Evolutionary conservation across 768 basidiomycete species (phyloP).

Genomic region (Termitomyces heimii): DNA sequence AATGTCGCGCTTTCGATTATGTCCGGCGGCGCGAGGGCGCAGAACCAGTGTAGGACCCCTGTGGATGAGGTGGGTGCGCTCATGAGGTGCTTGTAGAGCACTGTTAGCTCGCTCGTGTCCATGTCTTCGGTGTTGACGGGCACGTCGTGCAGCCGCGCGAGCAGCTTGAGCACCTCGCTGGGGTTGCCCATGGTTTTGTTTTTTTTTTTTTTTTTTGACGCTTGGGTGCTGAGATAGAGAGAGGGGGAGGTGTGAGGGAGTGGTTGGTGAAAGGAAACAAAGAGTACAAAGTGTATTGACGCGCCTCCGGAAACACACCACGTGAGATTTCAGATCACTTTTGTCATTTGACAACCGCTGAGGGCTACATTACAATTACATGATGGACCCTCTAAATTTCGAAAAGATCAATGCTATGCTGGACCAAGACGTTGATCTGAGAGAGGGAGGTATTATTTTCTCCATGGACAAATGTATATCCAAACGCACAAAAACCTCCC

Average conservation of each 20-base stretch:
- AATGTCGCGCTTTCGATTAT: constrained; percentile 72
- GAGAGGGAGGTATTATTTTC: constrained; percentile 44
- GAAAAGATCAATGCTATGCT: constrained; percentile 53
- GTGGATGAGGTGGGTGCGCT: constrained; percentile 28
- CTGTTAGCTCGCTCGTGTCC: constrained; percentile 41
- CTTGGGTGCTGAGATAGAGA: no score
- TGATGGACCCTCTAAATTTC: constrained; percentile 53
- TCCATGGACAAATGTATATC: no score
- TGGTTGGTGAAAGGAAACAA: neutral
- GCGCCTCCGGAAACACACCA: neutral
- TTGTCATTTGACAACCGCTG: neutral
- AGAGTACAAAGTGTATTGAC: neutral
- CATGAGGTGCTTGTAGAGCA: constrained; percentile 52
- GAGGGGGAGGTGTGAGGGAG: no score
- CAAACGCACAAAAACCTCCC: no score
- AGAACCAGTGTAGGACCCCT: constrained; percentile 75
- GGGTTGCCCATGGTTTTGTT: constrained; percentile 11
- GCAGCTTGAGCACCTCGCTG: constrained; percentile 38
- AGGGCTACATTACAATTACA: no score
- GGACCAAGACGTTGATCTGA: constrained; percentile 56
- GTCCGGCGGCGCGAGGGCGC: constrained; percentile 48
- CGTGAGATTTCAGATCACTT: neutral
- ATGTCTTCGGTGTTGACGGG: constrained; percentile 48
- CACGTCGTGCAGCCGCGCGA: constrained; percentile 49
- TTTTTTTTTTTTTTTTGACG: no score